A percentile compares a stretch with the other conserved stretches of the same genome.
Evolutionary conservation across 306 rosid species (phyloP).

Genomic region (Malus asiatica): DNA sequence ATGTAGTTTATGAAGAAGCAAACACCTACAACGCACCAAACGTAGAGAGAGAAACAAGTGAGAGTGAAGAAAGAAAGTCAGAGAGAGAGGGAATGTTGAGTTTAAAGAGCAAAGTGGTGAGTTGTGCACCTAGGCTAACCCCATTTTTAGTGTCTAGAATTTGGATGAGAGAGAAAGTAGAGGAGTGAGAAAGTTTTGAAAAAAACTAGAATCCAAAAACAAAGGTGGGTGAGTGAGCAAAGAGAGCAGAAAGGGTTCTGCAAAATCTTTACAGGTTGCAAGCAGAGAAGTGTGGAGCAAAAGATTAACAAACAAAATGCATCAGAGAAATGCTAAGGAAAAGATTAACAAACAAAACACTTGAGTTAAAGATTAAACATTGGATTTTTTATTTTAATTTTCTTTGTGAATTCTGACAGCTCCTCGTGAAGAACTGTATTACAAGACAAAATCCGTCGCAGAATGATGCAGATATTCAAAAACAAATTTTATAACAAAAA

Average conservation of each 20-base stretch:
- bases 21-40: slow-evolving; percentile 13
- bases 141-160: slow-evolving; percentile 2
- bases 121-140: neutral
- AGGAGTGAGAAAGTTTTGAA: neutral
- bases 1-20: slow-evolving; percentile 12
- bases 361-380: slow-evolving; percentile 40
- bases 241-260: slow-evolving; percentile 34
- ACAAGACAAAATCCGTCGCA: slow-evolving; percentile 88
- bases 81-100: neutral
- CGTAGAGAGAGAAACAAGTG: neutral
- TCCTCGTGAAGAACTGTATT: slow-evolving; percentile 94
- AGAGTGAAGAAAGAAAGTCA: neutral
- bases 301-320: slow-evolving; percentile 35
- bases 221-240: slow-evolving; percentile 21
- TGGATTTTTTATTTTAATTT: slow-evolving; percentile 14
- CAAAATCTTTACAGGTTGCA: slow-evolving; percentile 51
- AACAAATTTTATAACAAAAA: neutral
- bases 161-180: slow-evolving; percentile 15
- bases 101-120: neutral
- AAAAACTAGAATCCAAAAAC: slow-evolving; percentile 1
- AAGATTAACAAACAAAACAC: slow-evolving; percentile 10
- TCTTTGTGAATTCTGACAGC: slow-evolving; percentile 62
- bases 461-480: slow-evolving; percentile 47
- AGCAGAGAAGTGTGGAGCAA: slow-evolving; percentile 55
- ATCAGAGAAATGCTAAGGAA: slow-evolving; percentile 2